Evolutionary conservation across 164 flowering plant genomes (phyloP).

Genomic region (Liquidambar formosana): DNA sequence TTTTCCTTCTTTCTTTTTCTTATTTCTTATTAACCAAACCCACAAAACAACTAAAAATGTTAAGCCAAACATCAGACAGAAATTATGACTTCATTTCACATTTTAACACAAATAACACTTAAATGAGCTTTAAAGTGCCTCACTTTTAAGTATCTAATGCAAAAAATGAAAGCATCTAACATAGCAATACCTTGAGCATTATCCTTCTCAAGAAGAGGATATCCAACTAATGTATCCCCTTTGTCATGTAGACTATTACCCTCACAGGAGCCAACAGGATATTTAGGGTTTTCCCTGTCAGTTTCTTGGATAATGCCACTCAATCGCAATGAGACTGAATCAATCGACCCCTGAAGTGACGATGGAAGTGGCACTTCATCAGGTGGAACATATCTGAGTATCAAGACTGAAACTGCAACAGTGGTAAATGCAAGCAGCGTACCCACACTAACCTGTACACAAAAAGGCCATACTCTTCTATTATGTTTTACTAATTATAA

Average conservation of each 20-base stretch:
- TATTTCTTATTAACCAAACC: too few species aligned
- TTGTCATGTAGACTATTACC: constrained; percentile 21
- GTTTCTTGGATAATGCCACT: constrained; percentile 22
- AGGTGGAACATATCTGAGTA: constrained; percentile 89
- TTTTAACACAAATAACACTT: too few species aligned
- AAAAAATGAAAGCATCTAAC: too few species aligned
- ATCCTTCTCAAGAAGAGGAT: constrained; percentile 48
- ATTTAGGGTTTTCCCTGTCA: constrained; percentile 17
- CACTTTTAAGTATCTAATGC: too few species aligned
- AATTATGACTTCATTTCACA: too few species aligned
- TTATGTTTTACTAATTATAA: background rate
- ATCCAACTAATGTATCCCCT: constrained; percentile 22
- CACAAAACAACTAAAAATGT: too few species aligned
- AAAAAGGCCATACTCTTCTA: background rate
- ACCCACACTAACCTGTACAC: constrained; percentile 77
- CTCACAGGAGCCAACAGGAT: constrained; percentile 14
- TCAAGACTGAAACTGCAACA: constrained; percentile 82
- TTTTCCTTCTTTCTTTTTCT: too few species aligned
- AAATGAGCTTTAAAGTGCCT: too few species aligned
- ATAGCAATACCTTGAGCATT: constrained; percentile 27
- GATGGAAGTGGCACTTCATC: constrained; percentile 69
- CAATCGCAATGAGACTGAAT: constrained; percentile 34
- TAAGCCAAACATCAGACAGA: too few species aligned
- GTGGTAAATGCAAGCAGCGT: constrained; percentile 89
- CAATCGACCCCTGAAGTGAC: constrained; percentile 60